Evolutionary conservation across 2,329 filamentous ascomycete genomes (phyloP).

Genomic region (Colletotrichum sublineola): DNA sequence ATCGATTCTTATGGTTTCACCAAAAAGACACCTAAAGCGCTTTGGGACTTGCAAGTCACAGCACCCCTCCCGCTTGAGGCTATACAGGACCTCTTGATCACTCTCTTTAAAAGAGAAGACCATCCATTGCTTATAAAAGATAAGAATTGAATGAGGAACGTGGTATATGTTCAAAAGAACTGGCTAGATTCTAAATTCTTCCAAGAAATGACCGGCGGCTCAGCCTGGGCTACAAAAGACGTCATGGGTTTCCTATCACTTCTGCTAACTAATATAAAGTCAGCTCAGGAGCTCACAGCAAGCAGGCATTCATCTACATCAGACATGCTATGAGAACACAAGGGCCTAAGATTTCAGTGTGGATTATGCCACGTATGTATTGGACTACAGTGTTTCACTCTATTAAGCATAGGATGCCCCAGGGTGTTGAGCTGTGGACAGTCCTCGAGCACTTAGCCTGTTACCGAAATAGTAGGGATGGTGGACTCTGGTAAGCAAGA

Average conservation of each 20-base stretch:
- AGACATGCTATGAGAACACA: too few species aligned
- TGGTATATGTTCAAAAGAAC: constrained; percentile 1
- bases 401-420: too few species aligned
- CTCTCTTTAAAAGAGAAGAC: neutral
- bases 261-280: neutral
- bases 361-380: too few species aligned
- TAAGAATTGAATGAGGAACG: neutral
- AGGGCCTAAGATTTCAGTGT: too few species aligned
- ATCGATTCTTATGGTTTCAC: neutral
- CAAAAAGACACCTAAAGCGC: neutral
- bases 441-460: too few species aligned
- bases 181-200: neutral
- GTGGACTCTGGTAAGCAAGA: too few species aligned
- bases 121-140: neutral
- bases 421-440: too few species aligned
- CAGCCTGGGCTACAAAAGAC: constrained; percentile 4
- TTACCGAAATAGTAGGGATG: too few species aligned
- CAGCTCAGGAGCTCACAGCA: too few species aligned
- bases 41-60: neutral
- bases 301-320: too few species aligned
- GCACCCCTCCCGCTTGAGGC: neutral
- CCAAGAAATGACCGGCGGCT: neutral
- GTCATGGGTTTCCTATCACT: neutral
- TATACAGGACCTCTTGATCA: neutral
- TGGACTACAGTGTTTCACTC: too few species aligned